These are phyloP conservation scores for Nemania sp. DNA, from an alignment of 2,329 filamentous ascomycete genomes.

Conservation along the genomic window DNA sequence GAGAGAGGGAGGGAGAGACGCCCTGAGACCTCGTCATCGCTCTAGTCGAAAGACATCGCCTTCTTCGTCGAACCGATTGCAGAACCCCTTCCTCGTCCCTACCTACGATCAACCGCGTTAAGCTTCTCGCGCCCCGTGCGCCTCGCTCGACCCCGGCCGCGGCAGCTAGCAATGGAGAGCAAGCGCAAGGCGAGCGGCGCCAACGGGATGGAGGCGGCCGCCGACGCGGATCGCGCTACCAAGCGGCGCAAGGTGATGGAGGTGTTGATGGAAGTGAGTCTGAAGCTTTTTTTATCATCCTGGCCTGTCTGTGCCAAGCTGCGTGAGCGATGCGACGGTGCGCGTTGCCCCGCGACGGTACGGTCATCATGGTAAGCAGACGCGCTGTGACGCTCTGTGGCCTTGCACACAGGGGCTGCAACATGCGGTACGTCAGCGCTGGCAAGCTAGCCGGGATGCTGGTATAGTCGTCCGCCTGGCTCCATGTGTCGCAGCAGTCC, in stretches of 20 bases:
- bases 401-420: slow-evolving; percentile 12
- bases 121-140: slow-evolving; percentile 24
- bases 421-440: slow-evolving; percentile 11
- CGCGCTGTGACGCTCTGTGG: slow-evolving; percentile 2
- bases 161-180: slow-evolving; percentile 52
- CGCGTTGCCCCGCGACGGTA: slow-evolving; percentile 28
- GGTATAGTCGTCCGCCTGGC: slow-evolving; percentile 19
- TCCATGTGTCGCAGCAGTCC: not conserved
- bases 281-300: slow-evolving; percentile 14
- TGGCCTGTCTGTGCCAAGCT: slow-evolving; percentile 17
- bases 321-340: slow-evolving; percentile 14
- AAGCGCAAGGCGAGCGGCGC: slow-evolving; percentile 58
- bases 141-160: slow-evolving; percentile 20
- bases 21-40: slow-evolving; percentile 4
- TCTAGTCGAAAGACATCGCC: slow-evolving; percentile 4
- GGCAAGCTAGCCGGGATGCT: slow-evolving; percentile 17
- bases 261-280: slow-evolving; percentile 56
- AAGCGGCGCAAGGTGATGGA: slow-evolving; percentile 61
- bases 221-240: slow-evolving; percentile 56
- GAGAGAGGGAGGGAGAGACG: not conserved
- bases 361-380: not conserved
- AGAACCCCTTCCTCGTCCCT: slow-evolving; percentile 16
- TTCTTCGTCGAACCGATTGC: slow-evolving; percentile 10
- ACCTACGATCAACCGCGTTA: slow-evolving; percentile 25
- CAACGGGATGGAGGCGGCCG: slow-evolving; percentile 47